Percentiles rank a stretch among this genome's conserved stretches.
Evolutionary conservation across 306 rosid genomes (phyloP).

Genomic region (Vigna unguiculata): DNA sequence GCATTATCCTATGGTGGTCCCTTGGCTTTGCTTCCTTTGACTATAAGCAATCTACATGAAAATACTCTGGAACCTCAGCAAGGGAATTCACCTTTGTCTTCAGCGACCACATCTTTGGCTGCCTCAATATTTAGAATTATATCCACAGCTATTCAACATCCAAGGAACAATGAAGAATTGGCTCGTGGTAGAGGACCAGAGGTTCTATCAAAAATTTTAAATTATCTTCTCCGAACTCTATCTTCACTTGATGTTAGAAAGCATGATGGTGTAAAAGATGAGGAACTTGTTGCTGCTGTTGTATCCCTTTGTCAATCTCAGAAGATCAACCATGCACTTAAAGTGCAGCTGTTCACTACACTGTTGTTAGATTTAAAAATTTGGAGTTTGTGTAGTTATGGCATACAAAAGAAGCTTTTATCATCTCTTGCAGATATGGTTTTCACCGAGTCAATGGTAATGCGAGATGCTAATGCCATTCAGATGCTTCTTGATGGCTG

Average conservation of each 20-base stretch:
- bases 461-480: constrained; percentile 98
- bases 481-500: constrained; percentile 98
- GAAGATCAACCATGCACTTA: constrained; percentile 77
- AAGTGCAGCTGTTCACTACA: constrained; percentile 90
- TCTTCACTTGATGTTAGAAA: constrained; percentile 80
- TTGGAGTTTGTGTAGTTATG: constrained; percentile 98
- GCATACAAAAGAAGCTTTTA: constrained; percentile 94
- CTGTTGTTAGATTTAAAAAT: constrained; percentile 86
- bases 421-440: constrained; percentile 99
- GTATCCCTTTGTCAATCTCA: constrained; percentile 92
- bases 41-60: constrained; percentile 72
- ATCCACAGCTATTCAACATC: constrained; percentile 71
- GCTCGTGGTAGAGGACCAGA: constrained; percentile 92
- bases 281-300: constrained; percentile 92
- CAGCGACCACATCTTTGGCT: constrained; percentile 73
- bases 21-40: constrained; percentile 90
- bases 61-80: constrained; percentile 77
- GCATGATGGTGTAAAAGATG: constrained; percentile 79
- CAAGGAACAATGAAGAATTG: constrained; percentile 91
- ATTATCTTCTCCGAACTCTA: constrained; percentile 83
- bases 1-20: constrained; percentile 97
- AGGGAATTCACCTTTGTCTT: constrained; percentile 64
- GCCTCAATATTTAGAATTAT: constrained; percentile 60
- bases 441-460: constrained; percentile 84
- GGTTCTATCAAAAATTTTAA: constrained; percentile 90